Base-by-base conservation (phyloP, 2,329 filamentous ascomycete genomes). In the Cladosporium sp. region DNA sequence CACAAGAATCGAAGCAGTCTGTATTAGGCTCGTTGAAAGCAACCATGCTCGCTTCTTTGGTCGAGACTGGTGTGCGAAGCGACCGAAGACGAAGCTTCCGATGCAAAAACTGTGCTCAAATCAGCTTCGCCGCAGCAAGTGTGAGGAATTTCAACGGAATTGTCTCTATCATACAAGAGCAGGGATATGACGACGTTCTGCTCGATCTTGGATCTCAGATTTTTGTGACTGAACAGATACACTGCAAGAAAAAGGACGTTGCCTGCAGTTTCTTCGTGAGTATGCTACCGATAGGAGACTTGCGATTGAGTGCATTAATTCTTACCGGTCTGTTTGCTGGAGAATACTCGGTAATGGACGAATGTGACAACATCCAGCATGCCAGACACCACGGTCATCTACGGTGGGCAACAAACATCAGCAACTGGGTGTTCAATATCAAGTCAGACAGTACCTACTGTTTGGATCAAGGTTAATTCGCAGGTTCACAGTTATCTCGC, bases 241-340 rank as follows among this genome's bases (percentile, higher is more conserved):
- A 55, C 36, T 10, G 61, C 61, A 14, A 64, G 26, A 51, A 64
- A 64, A 14, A 64, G 61, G 3, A 64, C 36, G n/a, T 64, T 64
- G 18, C 61, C 61, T 64, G 26, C 18, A 28, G 59, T 0, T 32
- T 21, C 5, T 15, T 18, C 26, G 18, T 62, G 21, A 38, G 51
- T 7, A 12, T 15, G 15, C 10, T n/a, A 15, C 32, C 34, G 4
- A 38, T 10, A 21, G 15, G 28, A 18, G 6, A 14, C 2, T 10
- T 51, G 6, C 30, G 55, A 15, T 14, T 24, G 30, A n/a, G 34
- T 24, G 11, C 15, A 18, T 12, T 28, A 0, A 12, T 34, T 84
- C 2, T 84, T 81, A 30, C 73, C 73, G 2, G 73, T 75, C 30
- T 72, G 71, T 60, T 75, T 75, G 18, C 70, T 72, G 21, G 71